Evolutionary conservation across 208 protist genomes (phyloP).

Genomic region (Wallacemonas sp.): DNA sequence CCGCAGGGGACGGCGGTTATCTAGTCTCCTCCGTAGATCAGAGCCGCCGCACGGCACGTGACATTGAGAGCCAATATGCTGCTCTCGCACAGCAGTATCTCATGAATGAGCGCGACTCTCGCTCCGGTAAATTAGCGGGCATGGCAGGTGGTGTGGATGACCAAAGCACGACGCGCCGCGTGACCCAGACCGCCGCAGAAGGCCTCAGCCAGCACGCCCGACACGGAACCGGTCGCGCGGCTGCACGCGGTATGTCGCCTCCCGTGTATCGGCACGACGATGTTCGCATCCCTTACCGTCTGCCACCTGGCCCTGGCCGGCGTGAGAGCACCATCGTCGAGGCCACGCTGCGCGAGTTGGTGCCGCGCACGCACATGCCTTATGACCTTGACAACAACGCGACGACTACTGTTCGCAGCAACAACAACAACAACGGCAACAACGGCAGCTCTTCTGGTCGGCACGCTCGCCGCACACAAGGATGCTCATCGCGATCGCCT

Average conservation of each 20-base stretch:
- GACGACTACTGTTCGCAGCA: neutral
- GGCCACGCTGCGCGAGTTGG: neutral
- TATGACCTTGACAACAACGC: constrained; percentile 12
- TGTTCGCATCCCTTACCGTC: neutral
- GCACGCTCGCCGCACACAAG: neutral
- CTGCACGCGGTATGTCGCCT: neutral
- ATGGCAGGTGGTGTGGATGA: neutral
- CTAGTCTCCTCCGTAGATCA: constrained; percentile 17
- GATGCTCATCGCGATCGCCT: too few species aligned
- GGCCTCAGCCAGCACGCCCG: too few species aligned
- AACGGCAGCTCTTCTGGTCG: too few species aligned
- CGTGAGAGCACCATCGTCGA: neutral
- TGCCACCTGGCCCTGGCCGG: neutral
- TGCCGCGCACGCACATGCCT: constrained; percentile 19
- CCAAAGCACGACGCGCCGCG: neutral
- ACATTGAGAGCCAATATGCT: constrained; percentile 17
- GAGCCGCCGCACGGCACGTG: constrained; percentile 18
- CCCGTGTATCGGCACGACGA: constrained; percentile 1
- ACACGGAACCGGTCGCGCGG: neutral
- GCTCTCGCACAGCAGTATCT: constrained; percentile 27
- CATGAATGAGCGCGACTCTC: constrained; percentile 16
- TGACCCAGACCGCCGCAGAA: too few species aligned
- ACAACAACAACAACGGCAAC: too few species aligned
- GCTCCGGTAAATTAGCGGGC: constrained; percentile 11
- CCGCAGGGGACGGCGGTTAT: neutral